Evolutionary conservation across 2,329 filamentous ascomycete genomes (phyloP), one percentile per base, ranked within the genome.

Genomic region (Venturia asperata): DNA sequence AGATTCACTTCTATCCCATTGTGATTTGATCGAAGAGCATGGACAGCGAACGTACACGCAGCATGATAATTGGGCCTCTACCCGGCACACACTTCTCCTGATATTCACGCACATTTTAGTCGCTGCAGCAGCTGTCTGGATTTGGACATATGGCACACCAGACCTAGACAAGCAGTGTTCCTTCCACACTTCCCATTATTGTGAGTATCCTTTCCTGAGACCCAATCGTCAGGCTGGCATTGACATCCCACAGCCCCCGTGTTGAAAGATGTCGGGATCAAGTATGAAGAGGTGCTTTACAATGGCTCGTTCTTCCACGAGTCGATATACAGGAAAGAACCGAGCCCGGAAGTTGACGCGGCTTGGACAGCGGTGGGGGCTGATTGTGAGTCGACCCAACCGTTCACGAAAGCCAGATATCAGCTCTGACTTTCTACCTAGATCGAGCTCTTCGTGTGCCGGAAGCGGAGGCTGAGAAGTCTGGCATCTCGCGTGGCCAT

Each of bases 241-340:
- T 19, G 52, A 24, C 37, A 19, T 15, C 6, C 82, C 24, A 19
- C 37, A 74, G 74, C 74, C 15, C 75, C 74, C 1, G 65, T 76
- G 0, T 68, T 74, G 37, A 73, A 76, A 34, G 76, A 80, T 9
- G 72, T 82, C 9, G 70, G 74, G 24, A 74, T 81, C 7, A 70
- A 71, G 13, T 82, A 80, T 70, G 71, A 74, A 17, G 69, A 70
- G 0, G 71, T 78, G 62, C 68, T 68, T 1, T 87, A 85, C 72
- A 84, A 87, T 67, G 84, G 84, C 0, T 81, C 81, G 0, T 82
- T 87, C 24, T 69, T 85, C 64, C 74, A 82, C 0, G 79, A 85
- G 68, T 81, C 81, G 34, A 73, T 82, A 19, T 87, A 82, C 69
- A 80, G 84, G 1, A 75, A 79, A 66, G 71, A 76, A 13, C 80